phyloP scores from a whole-genome alignment of 306 rosid species.

The Albizia julibrissin region DNA sequence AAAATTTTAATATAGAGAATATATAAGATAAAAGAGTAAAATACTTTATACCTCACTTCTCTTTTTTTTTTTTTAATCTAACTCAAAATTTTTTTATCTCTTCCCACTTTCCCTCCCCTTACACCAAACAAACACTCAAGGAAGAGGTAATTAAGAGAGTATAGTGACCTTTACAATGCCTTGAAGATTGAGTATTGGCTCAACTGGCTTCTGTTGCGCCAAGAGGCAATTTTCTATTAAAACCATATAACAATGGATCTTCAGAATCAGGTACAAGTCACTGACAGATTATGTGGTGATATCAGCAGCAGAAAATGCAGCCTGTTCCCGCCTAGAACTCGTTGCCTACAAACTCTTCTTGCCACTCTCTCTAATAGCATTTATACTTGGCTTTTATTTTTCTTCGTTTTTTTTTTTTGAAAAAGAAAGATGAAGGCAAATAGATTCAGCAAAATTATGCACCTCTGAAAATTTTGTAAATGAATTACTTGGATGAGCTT shows the following conservation, averaged over 20 bases:
- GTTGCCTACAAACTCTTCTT: constrained; percentile 99
- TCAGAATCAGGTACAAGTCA: constrained; percentile 71
- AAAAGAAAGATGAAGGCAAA: neutral
- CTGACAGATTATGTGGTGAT: constrained; percentile 82
- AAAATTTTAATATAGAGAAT: too few relatives aligned
- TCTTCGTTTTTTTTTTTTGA: too few relatives aligned
- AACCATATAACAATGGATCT: constrained; percentile 40
- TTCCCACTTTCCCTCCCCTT: too few relatives aligned
- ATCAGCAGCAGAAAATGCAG: constrained; percentile 82
- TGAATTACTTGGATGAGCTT: constrained; percentile 18
- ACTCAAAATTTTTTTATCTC: too few relatives aligned
- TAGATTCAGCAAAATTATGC: neutral
- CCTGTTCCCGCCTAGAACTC: constrained; percentile 96
- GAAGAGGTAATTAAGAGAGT: constrained; percentile 6
- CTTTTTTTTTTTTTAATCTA: too few relatives aligned
- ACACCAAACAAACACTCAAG: too few relatives aligned
- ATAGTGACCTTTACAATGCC: constrained; percentile 67
- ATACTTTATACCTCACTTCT: too few relatives aligned
- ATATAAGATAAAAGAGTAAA: too few relatives aligned
- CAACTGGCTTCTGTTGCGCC: constrained; percentile 71
- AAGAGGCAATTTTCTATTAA: constrained; percentile 73
- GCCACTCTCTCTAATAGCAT: constrained; percentile 94
- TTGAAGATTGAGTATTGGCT: constrained; percentile 52
- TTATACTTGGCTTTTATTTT: neutral
- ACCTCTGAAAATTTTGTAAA: constrained; percentile 9